Percentiles rank a stretch among this genome's conserved stretches.
phyloP scores from a whole-genome alignment of 208 protist genomes.

The Acanthamoeba triangularis region DNA sequence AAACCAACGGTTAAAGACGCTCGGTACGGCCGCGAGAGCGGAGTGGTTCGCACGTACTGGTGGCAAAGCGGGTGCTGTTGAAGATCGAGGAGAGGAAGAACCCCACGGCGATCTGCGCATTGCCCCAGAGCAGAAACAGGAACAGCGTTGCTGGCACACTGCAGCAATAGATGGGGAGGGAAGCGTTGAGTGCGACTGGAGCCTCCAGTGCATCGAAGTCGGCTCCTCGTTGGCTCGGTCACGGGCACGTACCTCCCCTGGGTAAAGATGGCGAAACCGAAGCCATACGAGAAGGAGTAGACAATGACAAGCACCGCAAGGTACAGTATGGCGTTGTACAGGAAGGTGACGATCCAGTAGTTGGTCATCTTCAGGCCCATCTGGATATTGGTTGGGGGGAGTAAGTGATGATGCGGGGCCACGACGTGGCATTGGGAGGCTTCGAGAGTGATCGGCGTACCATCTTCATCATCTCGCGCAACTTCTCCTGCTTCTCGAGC shows the following conservation, averaged over 20 bases:
- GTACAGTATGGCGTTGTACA: constrained; percentile 71
- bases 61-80: constrained; percentile 72
- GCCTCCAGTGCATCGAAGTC: neutral
- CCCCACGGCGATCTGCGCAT: constrained; percentile 38
- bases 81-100: constrained; percentile 68
- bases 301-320: constrained; percentile 38
- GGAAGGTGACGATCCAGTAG: constrained; percentile 65
- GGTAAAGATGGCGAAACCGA: constrained; percentile 67
- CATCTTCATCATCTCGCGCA: constrained; percentile 81
- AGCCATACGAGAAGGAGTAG: constrained; percentile 50
- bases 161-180: neutral
- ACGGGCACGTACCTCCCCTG: constrained; percentile 44
- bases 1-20: neutral
- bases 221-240: neutral
- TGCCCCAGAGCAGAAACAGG: constrained; percentile 75
- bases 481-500: constrained; percentile 79
- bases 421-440: neutral
- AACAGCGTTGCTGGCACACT: neutral
- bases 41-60: neutral
- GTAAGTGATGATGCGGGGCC: neutral
- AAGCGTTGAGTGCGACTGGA: neutral
- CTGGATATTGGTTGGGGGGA: neutral
- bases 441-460: neutral
- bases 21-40: neutral
- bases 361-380: constrained; percentile 75